Conservation (phyloP, 768 basidiomycete genomes). For the Clavulina sp. region DNA sequence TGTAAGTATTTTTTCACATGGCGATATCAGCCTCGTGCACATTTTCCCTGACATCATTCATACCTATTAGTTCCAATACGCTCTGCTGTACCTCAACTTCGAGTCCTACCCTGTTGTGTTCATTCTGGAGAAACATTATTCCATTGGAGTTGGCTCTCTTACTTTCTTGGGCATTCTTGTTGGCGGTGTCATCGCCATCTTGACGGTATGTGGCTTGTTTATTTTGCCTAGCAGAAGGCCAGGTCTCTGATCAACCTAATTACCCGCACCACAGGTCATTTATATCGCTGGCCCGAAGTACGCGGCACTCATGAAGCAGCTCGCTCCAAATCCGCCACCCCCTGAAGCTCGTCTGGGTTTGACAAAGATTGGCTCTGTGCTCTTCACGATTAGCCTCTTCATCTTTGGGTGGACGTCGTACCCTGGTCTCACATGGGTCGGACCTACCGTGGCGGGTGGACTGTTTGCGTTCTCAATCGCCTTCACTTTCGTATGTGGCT, state of each 20-base stretch:
- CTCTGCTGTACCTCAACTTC: constrained; percentile 18
- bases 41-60: neutral
- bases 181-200: constrained; percentile 3
- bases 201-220: neutral
- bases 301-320: constrained; percentile 14
- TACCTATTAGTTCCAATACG: constrained; percentile 9
- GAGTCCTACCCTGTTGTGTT: constrained; percentile 20
- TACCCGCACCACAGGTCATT: constrained; percentile 14
- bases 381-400: constrained; percentile 21
- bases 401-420: constrained; percentile 26
- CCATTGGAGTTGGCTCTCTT: constrained; percentile 15
- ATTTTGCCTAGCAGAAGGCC: neutral
- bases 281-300: constrained; percentile 21
- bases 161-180: constrained; percentile 16
- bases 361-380: constrained; percentile 18
- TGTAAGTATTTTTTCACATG: constrained; percentile 6
- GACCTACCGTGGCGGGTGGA: constrained; percentile 11
- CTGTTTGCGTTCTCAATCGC: constrained; percentile 7
- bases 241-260: neutral
- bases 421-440: constrained; percentile 11
- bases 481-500: constrained; percentile 9
- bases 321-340: constrained; percentile 15
- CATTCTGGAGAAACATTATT: constrained; percentile 14
- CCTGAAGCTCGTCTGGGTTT: constrained; percentile 21
- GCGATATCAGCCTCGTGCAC: neutral